Evolutionary conservation across 1,284 basidiomycete genomes (phyloP).

Genomic region (Ganoderma resinaceum): DNA sequence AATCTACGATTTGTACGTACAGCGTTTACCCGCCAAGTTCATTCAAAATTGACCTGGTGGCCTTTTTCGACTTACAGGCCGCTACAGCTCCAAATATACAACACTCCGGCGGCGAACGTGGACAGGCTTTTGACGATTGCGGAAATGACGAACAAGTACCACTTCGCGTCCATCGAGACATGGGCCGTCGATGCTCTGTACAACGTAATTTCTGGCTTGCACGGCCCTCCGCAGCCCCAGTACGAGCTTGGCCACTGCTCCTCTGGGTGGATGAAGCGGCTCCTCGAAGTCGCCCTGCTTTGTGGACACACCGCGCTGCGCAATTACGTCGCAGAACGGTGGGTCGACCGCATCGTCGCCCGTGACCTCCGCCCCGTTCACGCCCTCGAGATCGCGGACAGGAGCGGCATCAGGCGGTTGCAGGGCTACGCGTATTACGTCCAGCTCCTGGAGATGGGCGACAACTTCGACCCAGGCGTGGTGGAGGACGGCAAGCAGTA

Average conservation of each 20-base stretch:
- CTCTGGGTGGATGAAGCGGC: slow-evolving; percentile 35
- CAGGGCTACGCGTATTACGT: slow-evolving; percentile 40
- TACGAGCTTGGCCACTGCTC: slow-evolving; percentile 25
- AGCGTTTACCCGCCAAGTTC: not conserved
- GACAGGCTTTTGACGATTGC: slow-evolving; percentile 39
- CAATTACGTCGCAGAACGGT: slow-evolving; percentile 35
- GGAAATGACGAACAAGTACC: slow-evolving; percentile 43
- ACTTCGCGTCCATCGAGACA: slow-evolving; percentile 38
- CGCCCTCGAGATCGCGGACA: slow-evolving; percentile 39
- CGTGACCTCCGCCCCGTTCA: slow-evolving; percentile 32
- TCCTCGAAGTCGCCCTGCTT: slow-evolving; percentile 41
- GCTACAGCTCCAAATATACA: slow-evolving; percentile 35
- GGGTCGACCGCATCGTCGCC: slow-evolving; percentile 35
- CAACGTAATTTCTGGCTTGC: slow-evolving; percentile 32
- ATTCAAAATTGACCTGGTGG: slow-evolving; percentile 14
- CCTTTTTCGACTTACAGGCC: slow-evolving; percentile 31
- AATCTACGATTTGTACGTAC: slow-evolving; percentile 56
- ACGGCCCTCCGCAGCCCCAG: slow-evolving; percentile 28
- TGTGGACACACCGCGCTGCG: slow-evolving; percentile 37
- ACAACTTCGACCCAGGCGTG: slow-evolving; percentile 27
- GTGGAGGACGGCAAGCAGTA: slow-evolving; percentile 26
- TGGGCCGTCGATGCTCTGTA: slow-evolving; percentile 42
- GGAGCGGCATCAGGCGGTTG: slow-evolving; percentile 32
- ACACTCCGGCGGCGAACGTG: slow-evolving; percentile 31
- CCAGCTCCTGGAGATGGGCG: slow-evolving; percentile 38